A percentile compares a stretch with the other conserved stretches of the same genome.
Evolutionary conservation across 306 rosid genomes (phyloP).

Genomic region (Sphenostylis stenocarpa): DNA sequence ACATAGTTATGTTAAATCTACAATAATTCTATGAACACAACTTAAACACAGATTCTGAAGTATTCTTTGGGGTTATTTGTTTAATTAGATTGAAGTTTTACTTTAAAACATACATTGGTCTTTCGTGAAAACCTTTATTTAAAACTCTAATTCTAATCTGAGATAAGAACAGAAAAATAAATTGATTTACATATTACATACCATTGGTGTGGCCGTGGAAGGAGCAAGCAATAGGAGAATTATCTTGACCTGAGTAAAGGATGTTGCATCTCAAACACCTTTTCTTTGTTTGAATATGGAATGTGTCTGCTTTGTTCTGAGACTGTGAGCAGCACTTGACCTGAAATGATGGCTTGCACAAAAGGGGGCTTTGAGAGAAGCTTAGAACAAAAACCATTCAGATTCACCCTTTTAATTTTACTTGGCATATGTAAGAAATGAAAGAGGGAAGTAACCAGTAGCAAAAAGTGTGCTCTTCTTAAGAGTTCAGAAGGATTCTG

Average conservation of each 20-base stretch:
- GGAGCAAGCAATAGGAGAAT: constrained; percentile 69
- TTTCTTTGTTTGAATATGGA: constrained; percentile 44
- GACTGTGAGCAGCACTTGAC: constrained; percentile 41
- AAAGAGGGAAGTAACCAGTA: not conserved
- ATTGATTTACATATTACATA: constrained; percentile 10
- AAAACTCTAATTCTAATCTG: not conserved
- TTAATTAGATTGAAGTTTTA: too few relatives aligned
- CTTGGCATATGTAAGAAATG: not conserved
- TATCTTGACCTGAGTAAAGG: constrained; percentile 55
- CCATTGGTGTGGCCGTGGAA: constrained; percentile 90
- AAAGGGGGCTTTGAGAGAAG: constrained; percentile 24
- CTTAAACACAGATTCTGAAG: too few relatives aligned
- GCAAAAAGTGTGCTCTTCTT: not conserved
- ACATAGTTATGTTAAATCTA: not conserved
- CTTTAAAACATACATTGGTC: too few relatives aligned
- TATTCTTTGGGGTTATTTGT: too few relatives aligned
- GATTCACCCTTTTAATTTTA: not conserved
- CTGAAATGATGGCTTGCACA: constrained; percentile 32
- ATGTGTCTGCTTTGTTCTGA: not conserved
- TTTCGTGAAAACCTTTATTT: too few relatives aligned
- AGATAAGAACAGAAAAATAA: not conserved
- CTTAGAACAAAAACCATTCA: constrained; percentile 41
- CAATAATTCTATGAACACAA: too few relatives aligned
- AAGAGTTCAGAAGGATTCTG: not conserved
- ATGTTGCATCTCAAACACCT: constrained; percentile 68